Evolutionary conservation across 2,329 filamentous ascomycete genomes (phyloP).

Genomic region (Phyllosticta capitalensis): DNA sequence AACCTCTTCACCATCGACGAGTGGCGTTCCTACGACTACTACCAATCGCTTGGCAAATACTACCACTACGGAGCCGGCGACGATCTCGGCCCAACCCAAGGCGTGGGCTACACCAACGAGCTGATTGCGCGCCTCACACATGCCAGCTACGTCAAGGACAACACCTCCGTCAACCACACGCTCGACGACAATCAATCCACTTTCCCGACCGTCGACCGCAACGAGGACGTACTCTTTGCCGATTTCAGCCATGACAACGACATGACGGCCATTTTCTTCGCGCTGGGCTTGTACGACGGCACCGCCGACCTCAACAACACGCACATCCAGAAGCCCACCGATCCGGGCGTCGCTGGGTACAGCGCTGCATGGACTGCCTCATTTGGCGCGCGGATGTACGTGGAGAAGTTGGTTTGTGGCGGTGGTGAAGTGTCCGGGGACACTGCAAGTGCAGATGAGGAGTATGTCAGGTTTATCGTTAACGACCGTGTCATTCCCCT

Average conservation of each 20-base stretch:
- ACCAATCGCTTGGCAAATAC: slow-evolving; percentile 70
- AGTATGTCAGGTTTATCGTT: slow-evolving; percentile 68
- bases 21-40: slow-evolving; percentile 75
- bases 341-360: slow-evolving; percentile 51
- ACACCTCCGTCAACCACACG: slow-evolving; percentile 68
- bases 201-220: slow-evolving; percentile 52
- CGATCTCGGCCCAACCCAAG: slow-evolving; percentile 70
- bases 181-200: slow-evolving; percentile 57
- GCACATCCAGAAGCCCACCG: slow-evolving; percentile 37
- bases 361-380: slow-evolving; percentile 72
- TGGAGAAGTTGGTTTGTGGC: slow-evolving; percentile 74
- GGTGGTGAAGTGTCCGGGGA: slow-evolving; percentile 20
- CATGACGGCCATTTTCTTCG: slow-evolving; percentile 67
- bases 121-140: slow-evolving; percentile 70
- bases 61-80: slow-evolving; percentile 74
- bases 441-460: slow-evolving; percentile 39
- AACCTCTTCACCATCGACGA: slow-evolving; percentile 61
- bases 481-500: slow-evolving; percentile 76
- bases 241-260: slow-evolving; percentile 92
- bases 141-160: slow-evolving; percentile 53
- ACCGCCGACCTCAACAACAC: slow-evolving; percentile 42
- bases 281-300: slow-evolving; percentile 67
- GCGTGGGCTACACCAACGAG: slow-evolving; percentile 81
- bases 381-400: slow-evolving; percentile 70
- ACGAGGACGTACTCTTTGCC: slow-evolving; percentile 56